phyloP scores from a whole-genome alignment of 345 rosid genomes.

The Erodium maritimum region DNA sequence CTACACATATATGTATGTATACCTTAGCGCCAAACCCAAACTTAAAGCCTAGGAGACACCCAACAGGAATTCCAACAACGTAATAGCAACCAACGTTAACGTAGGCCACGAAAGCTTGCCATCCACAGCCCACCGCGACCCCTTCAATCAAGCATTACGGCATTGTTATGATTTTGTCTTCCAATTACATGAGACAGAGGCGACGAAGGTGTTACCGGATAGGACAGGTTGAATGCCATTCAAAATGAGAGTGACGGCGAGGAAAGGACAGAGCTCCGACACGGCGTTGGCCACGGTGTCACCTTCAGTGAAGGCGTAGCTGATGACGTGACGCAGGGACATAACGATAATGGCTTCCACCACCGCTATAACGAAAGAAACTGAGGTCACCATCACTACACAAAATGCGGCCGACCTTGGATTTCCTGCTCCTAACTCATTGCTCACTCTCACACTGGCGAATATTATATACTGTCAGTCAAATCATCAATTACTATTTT shows the following conservation, averaged over 20 bases:
- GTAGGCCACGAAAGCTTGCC: conserved; percentile 41
- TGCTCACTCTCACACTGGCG: conserved; percentile 32
- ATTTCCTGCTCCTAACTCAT: conserved; percentile 35
- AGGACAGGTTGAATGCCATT: conserved; percentile 36
- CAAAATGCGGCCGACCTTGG: conserved; percentile 28
- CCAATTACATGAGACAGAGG: no score
- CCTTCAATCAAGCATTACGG: conserved; percentile 16
- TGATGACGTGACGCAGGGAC: conserved; percentile 25
- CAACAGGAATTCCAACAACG: conserved; percentile 27
- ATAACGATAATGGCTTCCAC: conserved; percentile 16
- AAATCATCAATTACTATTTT: background rate
- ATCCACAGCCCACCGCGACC: conserved; percentile 42
- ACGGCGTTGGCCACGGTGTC: conserved; percentile 26
- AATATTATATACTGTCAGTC: background rate
- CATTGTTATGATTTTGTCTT: no score
- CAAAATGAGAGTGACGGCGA: conserved; percentile 26
- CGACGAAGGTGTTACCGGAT: conserved; percentile 26
- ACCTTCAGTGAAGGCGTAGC: conserved; percentile 34
- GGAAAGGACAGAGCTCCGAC: conserved; percentile 25
- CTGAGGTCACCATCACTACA: conserved; percentile 19
- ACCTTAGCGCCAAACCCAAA: conserved; percentile 23
- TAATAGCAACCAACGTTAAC: conserved; percentile 39
- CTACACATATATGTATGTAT: background rate
- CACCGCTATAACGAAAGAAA: conserved; percentile 21
- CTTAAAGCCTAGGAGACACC: conserved; percentile 28